Percentiles rank a stretch among this genome's conserved stretches.
Conservation (phyloP, 1,284 basidiomycete genomes). For the Phellinidium pouzarii region DNA sequence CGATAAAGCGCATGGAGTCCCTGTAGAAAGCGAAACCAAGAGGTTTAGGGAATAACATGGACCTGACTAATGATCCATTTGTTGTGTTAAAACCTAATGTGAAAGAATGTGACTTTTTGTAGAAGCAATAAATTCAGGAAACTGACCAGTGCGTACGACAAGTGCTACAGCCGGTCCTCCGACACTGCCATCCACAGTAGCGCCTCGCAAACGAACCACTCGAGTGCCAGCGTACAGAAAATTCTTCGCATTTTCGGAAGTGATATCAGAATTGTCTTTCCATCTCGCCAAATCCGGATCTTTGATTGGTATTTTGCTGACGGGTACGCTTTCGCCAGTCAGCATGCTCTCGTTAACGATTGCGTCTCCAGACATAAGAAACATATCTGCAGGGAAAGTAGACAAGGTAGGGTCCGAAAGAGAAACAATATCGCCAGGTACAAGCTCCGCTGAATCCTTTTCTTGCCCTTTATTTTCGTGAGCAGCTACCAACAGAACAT, state of each 20-base stretch:
- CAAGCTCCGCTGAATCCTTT: constrained; percentile 73
- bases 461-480: constrained; percentile 49
- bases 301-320: constrained; percentile 77
- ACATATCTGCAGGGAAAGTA: constrained; percentile 85
- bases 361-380: constrained; percentile 90
- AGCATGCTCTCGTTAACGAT: constrained; percentile 99
- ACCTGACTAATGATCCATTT: constrained; percentile 92
- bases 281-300: constrained; percentile 68
- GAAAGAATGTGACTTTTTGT: background rate
- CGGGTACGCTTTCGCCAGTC: constrained; percentile 92
- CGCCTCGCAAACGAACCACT: constrained; percentile 84
- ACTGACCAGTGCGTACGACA: constrained; percentile 82
- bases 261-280: constrained; percentile 61
- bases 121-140: constrained; percentile 5
- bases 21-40: constrained; percentile 98
- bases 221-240: constrained; percentile 92
- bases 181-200: constrained; percentile 44
- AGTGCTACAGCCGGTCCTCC: constrained; percentile 75
- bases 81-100: constrained; percentile 88
- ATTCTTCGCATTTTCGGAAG: constrained; percentile 71
- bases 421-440: constrained; percentile 93
- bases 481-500: constrained; percentile 4
- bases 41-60: constrained; percentile 98
- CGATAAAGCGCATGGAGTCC: constrained; percentile 96
- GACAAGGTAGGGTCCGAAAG: constrained; percentile 71